Conservation (phyloP, 352 stramenopile genomes). For the Globisporangium megalacanthum region DNA sequence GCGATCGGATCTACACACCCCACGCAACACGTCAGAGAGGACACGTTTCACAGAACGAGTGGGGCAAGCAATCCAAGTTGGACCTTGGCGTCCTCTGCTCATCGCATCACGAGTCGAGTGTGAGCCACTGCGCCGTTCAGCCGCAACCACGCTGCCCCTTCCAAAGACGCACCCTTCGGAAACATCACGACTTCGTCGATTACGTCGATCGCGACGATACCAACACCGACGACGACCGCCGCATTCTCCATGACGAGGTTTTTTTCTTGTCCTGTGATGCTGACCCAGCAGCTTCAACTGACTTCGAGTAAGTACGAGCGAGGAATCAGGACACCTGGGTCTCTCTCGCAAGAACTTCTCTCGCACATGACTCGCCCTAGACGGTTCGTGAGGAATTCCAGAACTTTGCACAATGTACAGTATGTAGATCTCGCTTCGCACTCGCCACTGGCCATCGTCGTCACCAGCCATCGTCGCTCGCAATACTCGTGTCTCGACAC, state of each 20-base stretch:
- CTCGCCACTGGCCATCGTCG: too few relatives aligned
- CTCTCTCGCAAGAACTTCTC: background rate
- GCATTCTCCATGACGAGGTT: constrained; percentile 9
- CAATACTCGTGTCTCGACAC: too few relatives aligned
- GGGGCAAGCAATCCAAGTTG: background rate
- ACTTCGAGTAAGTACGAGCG: constrained; percentile 1
- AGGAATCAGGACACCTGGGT: background rate
- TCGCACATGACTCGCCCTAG: background rate
- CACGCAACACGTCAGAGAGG: background rate
- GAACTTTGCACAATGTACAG: too few relatives aligned
- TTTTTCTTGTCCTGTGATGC: background rate
- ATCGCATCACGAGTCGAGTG: background rate
- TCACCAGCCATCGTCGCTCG: too few relatives aligned
- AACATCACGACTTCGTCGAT: constrained; percentile 56
- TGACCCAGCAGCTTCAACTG: constrained; percentile 7
- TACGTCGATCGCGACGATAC: constrained; percentile 70
- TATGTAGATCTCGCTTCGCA: too few relatives aligned
- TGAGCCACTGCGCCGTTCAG: background rate
- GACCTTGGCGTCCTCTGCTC: constrained; percentile 60
- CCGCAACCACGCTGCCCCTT: background rate
- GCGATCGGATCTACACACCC: constrained; percentile 34
- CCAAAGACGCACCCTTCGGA: constrained; percentile 33
- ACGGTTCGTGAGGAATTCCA: background rate
- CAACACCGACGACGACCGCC: constrained; percentile 53
- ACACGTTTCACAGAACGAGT: background rate